Evolutionary conservation across 2,329 filamentous ascomycete species (phyloP), one percentile per base, ranked within the genome.

Genomic region (Xylariales sp.): DNA sequence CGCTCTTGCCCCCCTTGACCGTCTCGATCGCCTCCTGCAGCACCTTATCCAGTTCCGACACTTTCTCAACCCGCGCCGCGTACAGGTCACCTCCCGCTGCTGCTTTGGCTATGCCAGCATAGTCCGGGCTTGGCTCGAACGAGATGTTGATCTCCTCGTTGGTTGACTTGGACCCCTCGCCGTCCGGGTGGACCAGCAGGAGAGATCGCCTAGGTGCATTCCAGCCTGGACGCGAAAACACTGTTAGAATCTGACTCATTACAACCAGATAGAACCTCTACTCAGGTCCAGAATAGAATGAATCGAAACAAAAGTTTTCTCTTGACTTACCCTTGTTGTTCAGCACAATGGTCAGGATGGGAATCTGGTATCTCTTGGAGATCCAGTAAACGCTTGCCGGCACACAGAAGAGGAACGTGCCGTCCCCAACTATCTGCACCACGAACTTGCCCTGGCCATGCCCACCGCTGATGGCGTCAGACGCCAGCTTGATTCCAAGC

Each of bases 91-190:
- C 76, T 2, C 70, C 72, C 0, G 72, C 70, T 0, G 77, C 75
- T 1, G 76, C 77, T 59, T 77, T 76, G 15, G 76, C 78, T 34
- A 81, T 78, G 25, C 74, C 76, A 1, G 73, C 56, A 48, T 77
- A 81, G 53, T 81, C 74, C 0, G 77, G 78, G 5, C 65, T 62
- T 0, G 78, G 78, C 18, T 68, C 63, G 43, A 81, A 79, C 1
- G 72, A 75, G 45, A 81, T 79, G 50, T 79, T 80, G 46, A 80
- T 70, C 52, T 81, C 78, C 40, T 78, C 74, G 52, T 79, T 79
- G n/a, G 65, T 71, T 1, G 73, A 72, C 48, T 57, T 63, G 18
- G 75, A 70, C 2, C 70, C 76, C 3, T 71, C 53, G 0, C 76
- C 77, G 4, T 79, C 61, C 1, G 77, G 76, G 44, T 81, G 76